Base-by-base conservation (phyloP, 2,329 filamentous ascomycete species). In the Colletotrichum endophyticum region DNA sequence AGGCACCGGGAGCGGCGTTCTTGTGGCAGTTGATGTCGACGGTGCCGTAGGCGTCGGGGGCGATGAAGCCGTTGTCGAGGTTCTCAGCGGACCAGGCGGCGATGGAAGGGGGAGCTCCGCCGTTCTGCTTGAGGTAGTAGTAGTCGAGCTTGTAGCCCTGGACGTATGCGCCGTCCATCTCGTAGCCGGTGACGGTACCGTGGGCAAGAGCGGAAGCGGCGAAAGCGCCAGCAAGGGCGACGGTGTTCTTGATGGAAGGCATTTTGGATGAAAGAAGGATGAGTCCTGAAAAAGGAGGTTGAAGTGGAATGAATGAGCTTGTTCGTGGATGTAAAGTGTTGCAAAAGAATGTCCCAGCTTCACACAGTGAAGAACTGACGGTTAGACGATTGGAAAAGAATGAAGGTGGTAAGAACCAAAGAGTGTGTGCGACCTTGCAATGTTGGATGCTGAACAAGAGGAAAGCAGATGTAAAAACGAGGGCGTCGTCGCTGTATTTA, bases 11-110 rank as follows among this genome's bases (percentile, higher is more conserved):
- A 5, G 78, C 82, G 8, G 84, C 85, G 36, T 81, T 84, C 76
- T 81, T 85, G 83, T 89, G 87, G 79, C 88, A 90, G 80, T 85
- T 86, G 74, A 90, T 88, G 69, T 89, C 87, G 32, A 82, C 39
- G 13, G 82, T 82, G 39, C 78, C 79, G 74, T 87, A 88, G 70
- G 79, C 82, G 70, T 84, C 81, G 32, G 85, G 85, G 34, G 83
- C 87, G 28, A 91, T 87, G 80, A 89, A 90, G 75, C 90, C 89
- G 80, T 89, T 89, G 78, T 88, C 88, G 69, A 86, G 86, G 77
- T 87, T 84, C 57, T 83, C 78, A 16, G 84, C 84, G 56, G 82
- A 81, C 87, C 87, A 89, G 53, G 86, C 87, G 57, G 81, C 79
- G 25, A 80, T 78, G 59, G 70, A 53, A 19, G 80, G 80, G 27